Percentiles rank a stretch among this genome's conserved stretches.
Conservation (phyloP, 169 alveolate species). For the Perkinsus chesapeaki region DNA sequence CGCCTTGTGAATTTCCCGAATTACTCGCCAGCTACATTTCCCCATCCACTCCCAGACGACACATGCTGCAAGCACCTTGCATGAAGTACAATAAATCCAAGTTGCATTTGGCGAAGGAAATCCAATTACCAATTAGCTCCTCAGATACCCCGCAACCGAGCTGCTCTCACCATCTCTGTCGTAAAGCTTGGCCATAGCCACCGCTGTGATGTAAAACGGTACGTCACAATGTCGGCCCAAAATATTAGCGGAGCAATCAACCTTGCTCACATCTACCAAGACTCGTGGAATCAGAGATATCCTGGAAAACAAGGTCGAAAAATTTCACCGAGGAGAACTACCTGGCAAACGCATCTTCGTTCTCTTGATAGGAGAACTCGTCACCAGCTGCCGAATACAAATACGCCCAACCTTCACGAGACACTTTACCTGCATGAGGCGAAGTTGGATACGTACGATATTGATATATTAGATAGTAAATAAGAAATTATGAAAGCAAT, state of each 20-base stretch:
- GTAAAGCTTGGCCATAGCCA: constrained; percentile 38
- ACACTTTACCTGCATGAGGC: neutral
- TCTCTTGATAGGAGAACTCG: constrained; percentile 32
- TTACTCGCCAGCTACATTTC: too few species aligned
- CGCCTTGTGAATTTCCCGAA: neutral
- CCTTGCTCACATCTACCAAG: constrained; percentile 15
- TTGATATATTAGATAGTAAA: too few species aligned
- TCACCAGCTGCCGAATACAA: constrained; percentile 38
- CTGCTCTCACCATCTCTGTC: constrained; percentile 30
- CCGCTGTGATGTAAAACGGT: constrained; percentile 37
- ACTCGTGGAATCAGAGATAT: constrained; percentile 18
- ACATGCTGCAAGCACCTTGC: too few species aligned
- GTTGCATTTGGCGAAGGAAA: constrained; percentile 25
- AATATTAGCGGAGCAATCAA: constrained; percentile 2
- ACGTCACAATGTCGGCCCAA: constrained; percentile 10
- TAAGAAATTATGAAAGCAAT: too few species aligned
- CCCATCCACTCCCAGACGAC: too few species aligned
- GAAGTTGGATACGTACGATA: too few species aligned
- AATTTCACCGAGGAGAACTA: constrained; percentile 10
- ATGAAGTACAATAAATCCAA: constrained; percentile 15
- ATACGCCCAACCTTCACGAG: constrained; percentile 21
- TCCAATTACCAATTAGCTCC: neutral
- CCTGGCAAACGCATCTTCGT: constrained; percentile 23
- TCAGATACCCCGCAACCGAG: constrained; percentile 16
- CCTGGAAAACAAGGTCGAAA: neutral